These are phyloP conservation scores for Leishmania mexicana DNA, from an alignment of 208 protist genomes.

Conservation along the genomic window DNA sequence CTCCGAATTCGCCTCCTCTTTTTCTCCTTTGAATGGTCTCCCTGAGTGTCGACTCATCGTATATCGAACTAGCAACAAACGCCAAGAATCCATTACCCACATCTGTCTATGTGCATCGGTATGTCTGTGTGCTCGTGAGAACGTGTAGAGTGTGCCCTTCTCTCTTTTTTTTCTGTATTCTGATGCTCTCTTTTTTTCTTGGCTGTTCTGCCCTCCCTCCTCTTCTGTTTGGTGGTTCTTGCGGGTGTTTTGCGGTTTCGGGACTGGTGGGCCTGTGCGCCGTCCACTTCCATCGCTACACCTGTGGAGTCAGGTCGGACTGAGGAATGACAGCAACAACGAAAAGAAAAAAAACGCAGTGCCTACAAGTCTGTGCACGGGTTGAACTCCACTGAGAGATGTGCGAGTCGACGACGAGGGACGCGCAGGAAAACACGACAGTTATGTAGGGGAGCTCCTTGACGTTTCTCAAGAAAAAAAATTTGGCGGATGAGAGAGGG, in stretches of 20 bases:
- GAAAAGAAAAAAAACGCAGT: neutral
- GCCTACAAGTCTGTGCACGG: neutral
- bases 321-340: neutral
- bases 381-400: neutral
- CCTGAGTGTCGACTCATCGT: neutral
- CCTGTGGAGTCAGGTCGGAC: neutral
- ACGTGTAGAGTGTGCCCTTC: neutral
- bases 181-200: neutral
- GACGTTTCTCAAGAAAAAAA: neutral
- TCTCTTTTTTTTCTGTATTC: neutral
- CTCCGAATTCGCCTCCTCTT: neutral
- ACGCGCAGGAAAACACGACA: too few relatives aligned
- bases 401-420: neutral
- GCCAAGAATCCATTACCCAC: too few relatives aligned
- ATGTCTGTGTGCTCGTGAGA: neutral
- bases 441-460: neutral
- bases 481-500: neutral
- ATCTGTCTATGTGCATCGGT: neutral
- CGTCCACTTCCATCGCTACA: neutral
- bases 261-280: neutral
- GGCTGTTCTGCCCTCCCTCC: neutral
- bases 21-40: neutral
- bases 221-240: neutral
- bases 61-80: neutral
- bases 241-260: neutral